Evolutionary conservation across 257 asterid species (phyloP).

Genomic region (Anisodus tanguticus): DNA sequence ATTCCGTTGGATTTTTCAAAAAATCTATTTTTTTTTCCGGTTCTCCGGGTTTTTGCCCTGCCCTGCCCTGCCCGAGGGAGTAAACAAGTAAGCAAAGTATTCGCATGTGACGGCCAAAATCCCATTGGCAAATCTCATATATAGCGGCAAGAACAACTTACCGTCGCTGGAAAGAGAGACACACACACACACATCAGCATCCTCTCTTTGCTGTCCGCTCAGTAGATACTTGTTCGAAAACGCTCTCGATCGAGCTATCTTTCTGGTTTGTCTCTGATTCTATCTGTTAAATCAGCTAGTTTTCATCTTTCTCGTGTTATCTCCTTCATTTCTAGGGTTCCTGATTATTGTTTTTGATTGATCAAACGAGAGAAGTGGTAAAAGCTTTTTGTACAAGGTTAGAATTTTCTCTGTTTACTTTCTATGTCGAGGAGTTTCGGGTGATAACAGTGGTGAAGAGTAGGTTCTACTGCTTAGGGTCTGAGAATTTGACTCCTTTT

Average conservation of each 20-base stretch:
- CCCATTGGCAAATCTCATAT: neutral
- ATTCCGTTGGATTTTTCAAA: too few species aligned
- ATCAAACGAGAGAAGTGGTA: neutral
- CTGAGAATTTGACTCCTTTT: neutral
- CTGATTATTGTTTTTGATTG: constrained; percentile 11
- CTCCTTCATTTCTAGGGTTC: neutral
- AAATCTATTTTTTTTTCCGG: too few species aligned
- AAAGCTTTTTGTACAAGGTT: neutral
- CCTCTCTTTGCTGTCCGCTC: neutral
- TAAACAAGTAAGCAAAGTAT: neutral
- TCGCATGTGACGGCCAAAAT: neutral
- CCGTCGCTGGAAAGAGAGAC: neutral
- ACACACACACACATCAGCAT: neutral
- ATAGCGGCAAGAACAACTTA: neutral
- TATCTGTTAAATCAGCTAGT: neutral
- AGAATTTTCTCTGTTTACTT: neutral
- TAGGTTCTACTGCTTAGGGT: neutral
- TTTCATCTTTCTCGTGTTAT: neutral
- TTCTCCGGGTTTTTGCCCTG: too few species aligned
- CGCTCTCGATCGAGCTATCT: neutral
- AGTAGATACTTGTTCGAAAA: neutral
- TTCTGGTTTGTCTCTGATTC: neutral
- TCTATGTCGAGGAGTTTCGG: neutral
- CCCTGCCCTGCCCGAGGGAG: too few species aligned
- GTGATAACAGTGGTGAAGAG: too few species aligned